These are phyloP conservation scores for Umbelopsis vinacea DNA, from an alignment of 192 early-diverging fungal genomes.

Conservation along the genomic window DNA sequence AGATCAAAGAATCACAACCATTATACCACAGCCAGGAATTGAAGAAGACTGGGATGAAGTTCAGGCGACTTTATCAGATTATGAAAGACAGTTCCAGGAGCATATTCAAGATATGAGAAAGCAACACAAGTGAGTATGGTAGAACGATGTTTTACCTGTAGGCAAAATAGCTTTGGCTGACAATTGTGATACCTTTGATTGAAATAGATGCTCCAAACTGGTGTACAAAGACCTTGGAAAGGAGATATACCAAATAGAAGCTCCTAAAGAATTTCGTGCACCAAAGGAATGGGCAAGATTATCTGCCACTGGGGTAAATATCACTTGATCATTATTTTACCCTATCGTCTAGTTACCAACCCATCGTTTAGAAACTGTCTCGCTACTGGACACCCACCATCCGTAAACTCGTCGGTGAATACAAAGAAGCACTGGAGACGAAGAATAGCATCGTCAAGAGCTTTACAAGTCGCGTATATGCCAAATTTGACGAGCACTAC, in stretches of 20 bases:
- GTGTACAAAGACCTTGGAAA: constrained; percentile 92
- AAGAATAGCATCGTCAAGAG: constrained; percentile 75
- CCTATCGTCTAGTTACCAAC: background rate
- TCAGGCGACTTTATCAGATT: constrained; percentile 50
- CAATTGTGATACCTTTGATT: background rate
- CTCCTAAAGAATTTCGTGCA: constrained; percentile 74
- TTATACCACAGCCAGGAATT: constrained; percentile 72
- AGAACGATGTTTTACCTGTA: background rate
- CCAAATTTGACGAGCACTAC: constrained; percentile 85
- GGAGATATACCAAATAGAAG: constrained; percentile 94
- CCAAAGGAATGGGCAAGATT: constrained; percentile 77
- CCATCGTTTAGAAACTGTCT: constrained; percentile 57
- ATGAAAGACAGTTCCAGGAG: constrained; percentile 70
- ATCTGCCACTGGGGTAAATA: constrained; percentile 76
- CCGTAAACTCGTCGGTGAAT: constrained; percentile 65
- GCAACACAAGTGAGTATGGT: constrained; percentile 55
- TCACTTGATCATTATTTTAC: background rate
- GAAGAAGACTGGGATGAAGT: constrained; percentile 84
- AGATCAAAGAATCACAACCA: constrained; percentile 47
- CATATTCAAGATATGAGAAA: constrained; percentile 70
- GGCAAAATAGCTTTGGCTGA: too few species aligned
- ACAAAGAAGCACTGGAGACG: constrained; percentile 83
- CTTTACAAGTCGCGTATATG: constrained; percentile 76
- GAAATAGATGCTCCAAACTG: constrained; percentile 61
- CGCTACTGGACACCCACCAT: constrained; percentile 84